Conservation (phyloP, 306 rosid species). For the Cucumis melo region DNA sequence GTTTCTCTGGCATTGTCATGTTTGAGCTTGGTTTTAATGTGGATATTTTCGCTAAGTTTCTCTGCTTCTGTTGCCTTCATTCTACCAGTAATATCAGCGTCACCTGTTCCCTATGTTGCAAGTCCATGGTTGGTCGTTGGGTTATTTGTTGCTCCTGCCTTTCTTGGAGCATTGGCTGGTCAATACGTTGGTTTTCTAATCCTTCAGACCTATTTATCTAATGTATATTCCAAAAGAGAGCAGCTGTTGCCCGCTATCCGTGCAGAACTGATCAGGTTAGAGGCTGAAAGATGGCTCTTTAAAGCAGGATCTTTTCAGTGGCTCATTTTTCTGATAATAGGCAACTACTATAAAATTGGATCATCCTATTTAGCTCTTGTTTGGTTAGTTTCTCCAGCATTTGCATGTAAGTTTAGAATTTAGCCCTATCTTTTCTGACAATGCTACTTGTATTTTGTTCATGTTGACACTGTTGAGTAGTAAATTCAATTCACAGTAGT, state of each 20-base stretch:
- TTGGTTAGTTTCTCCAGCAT: conserved; percentile 90
- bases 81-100: conserved; percentile 48
- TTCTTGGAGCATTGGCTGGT: conserved; percentile 79
- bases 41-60: conserved; percentile 58
- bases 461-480: neutral
- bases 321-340: conserved; percentile 72
- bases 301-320: conserved; percentile 92
- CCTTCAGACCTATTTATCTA: conserved; percentile 46
- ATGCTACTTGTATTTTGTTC: neutral
- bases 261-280: conserved; percentile 47
- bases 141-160: conserved; percentile 79
- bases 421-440: neutral
- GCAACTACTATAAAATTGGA: conserved; percentile 65
- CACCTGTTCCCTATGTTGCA: conserved; percentile 77
- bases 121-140: conserved; percentile 84
- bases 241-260: conserved; percentile 31
- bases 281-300: conserved; percentile 97
- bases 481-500: neutral
- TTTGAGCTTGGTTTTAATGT: conserved; percentile 54
- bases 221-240: conserved; percentile 37
- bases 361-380: conserved; percentile 87
- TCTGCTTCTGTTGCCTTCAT: conserved; percentile 43
- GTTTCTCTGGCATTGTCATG: conserved; percentile 63
- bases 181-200: conserved; percentile 74
- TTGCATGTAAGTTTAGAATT: conserved; percentile 53